phyloP scores from a whole-genome alignment of 2,329 filamentous ascomycete species.

The Nemania diffusa region DNA sequence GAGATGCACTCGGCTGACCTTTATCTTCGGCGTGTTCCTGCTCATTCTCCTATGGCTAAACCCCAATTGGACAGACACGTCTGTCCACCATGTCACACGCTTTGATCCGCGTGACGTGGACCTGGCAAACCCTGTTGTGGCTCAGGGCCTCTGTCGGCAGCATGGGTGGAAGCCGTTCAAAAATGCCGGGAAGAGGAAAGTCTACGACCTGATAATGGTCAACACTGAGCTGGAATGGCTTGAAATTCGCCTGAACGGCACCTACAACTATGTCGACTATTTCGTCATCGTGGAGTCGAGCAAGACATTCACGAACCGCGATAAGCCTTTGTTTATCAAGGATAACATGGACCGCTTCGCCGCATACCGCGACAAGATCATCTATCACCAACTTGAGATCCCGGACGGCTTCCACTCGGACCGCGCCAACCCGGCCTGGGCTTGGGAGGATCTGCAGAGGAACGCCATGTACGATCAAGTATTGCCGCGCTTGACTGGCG shows the following conservation, averaged over 20 bases:
- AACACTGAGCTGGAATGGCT: constrained; percentile 73
- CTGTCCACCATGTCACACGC: constrained; percentile 43
- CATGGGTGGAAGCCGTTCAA: constrained; percentile 54
- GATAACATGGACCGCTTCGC: constrained; percentile 64
- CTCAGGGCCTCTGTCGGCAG: constrained; percentile 48
- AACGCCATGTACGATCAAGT: constrained; percentile 68
- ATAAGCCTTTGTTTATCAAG: constrained; percentile 64
- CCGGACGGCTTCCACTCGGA: constrained; percentile 54
- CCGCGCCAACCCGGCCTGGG: constrained; percentile 55
- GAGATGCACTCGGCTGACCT: constrained; percentile 38
- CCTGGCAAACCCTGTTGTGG: constrained; percentile 37
- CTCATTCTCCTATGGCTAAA: constrained; percentile 47
- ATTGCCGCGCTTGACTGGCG: constrained; percentile 59
- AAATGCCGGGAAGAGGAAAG: constrained; percentile 55
- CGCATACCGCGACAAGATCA: constrained; percentile 68
- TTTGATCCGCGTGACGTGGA: constrained; percentile 41
- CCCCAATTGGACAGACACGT: constrained; percentile 46
- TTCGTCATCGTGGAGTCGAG: constrained; percentile 71
- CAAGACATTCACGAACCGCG: constrained; percentile 66
- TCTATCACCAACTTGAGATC: constrained; percentile 65
- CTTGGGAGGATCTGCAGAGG: constrained; percentile 61
- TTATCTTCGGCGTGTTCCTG: constrained; percentile 33
- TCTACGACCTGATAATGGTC: constrained; percentile 71
- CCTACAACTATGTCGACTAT: constrained; percentile 69
- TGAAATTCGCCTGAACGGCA: constrained; percentile 69